Evolutionary conservation across 202 grass and related monocot genomes (phyloP), one percentile per base, ranked within the genome.

Genomic region (Carex sylvatica): DNA sequence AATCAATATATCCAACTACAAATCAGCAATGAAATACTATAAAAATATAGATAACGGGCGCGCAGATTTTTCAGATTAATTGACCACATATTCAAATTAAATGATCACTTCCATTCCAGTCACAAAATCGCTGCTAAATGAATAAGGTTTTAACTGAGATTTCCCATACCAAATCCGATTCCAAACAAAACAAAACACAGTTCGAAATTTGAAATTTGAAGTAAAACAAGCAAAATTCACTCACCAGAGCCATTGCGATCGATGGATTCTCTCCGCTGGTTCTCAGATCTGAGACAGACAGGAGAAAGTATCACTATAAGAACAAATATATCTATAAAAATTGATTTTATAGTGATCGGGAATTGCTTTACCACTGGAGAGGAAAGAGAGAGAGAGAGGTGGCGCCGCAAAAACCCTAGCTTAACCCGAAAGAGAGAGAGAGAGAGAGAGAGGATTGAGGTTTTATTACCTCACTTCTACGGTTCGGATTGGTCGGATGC

Each of bases 321-420:
- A 44, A 59, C 74, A 59, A 60, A 31, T 31, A 16, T 54, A 58
- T 2, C 49, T 18, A 77, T 10, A 52, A 16, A 49, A 23, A 14
- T 9, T 49, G 10, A 23, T 47, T 36, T 13, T 71, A 3, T 72
- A 72, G 69, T 40, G 40, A 78, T 78, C 51, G 16, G 6, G 30
- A 61, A 80, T 42, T 44, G 15, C 12, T 16, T 62, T 63, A 12
- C 56, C 5, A 77, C 35, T 44, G 33, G 42, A 64, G n/a, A 51
- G 5, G 30, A 19, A 4, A 6, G 26, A 36, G 49, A 33, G 65
- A 65, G 26, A 69, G 33, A 36, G 67, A 38, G 61, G 22, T 69
- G 22, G 61, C 80, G 80, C 80, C 80, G 80, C 80, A 30, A 53
- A 82, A 82, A 82, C 59, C 80, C 80, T 67, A 67, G 77, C 76